A percentile compares a stretch with the other conserved stretches of the same genome.
Conservation (phyloP, 345 rosid genomes). For the Litchi chinensis region DNA sequence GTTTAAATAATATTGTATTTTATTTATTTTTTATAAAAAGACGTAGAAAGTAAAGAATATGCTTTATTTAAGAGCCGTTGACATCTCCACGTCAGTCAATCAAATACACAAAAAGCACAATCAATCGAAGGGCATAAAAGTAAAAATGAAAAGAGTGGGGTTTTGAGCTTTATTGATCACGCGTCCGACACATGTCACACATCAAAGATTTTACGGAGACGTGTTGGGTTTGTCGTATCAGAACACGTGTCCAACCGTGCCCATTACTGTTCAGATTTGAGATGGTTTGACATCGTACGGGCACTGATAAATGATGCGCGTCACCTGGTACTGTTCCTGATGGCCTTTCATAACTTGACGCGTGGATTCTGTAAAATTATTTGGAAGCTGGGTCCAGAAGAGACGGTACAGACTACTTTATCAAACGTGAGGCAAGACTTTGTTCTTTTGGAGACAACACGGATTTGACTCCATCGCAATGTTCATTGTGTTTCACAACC, state of each 20-base stretch:
- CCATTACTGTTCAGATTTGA: slow-evolving; percentile 25
- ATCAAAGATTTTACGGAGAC: not conserved
- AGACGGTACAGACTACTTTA: not conserved
- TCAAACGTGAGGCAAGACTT: not conserved
- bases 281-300: not conserved
- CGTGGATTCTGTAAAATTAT: not conserved
- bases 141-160: slow-evolving; percentile 3
- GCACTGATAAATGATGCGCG: not conserved
- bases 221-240: slow-evolving; percentile 27
- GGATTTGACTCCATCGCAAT: no score
- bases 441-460: not conserved
- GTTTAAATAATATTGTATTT: no score
- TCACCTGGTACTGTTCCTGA: slow-evolving; percentile 23
- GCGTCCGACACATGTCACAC: slow-evolving; percentile 33
- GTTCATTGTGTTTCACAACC: no score
- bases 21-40: no score
- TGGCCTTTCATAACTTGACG: not conserved
- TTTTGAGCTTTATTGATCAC: slow-evolving; percentile 15
- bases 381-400: not conserved
- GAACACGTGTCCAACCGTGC: slow-evolving; percentile 21
- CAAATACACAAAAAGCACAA: not conserved
- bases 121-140: not conserved
- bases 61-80: no score
- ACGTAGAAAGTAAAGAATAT: no score
- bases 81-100: not conserved